A percentile compares a stretch with the other conserved stretches of the same genome.
phyloP scores from a whole-genome alignment of 169 alveolate genomes.

The Cryptosporidium muris region DNA sequence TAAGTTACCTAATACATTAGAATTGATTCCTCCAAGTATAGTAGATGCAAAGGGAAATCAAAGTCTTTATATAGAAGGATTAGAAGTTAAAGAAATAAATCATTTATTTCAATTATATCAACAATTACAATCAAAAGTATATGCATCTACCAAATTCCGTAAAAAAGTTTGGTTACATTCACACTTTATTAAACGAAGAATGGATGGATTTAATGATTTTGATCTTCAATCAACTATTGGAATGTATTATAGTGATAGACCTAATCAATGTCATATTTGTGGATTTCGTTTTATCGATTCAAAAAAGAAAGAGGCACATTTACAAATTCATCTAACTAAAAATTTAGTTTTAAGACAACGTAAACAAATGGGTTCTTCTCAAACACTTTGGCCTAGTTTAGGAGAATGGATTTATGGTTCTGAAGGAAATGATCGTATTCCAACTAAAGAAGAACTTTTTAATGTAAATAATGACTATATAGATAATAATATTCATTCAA shows the following conservation, averaged over 20 bases:
- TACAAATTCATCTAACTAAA: constrained; percentile 53
- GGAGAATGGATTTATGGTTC: constrained; percentile 59
- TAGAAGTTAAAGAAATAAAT: constrained; percentile 44
- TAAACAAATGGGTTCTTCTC: constrained; percentile 31
- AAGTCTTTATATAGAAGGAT: constrained; percentile 46
- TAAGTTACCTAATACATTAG: not conserved
- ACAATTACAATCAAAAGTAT: constrained; percentile 50
- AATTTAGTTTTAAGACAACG: constrained; percentile 63
- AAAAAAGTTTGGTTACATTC: constrained; percentile 57
- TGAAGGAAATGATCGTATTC: not conserved
- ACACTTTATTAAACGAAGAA: constrained; percentile 44
- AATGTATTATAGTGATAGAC: constrained; percentile 55
- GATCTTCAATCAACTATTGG: constrained; percentile 43
- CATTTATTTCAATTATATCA: constrained; percentile 22
- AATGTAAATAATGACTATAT: constrained; percentile 12
- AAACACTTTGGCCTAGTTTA: constrained; percentile 50
- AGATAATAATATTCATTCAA: not conserved
- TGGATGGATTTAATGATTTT: constrained; percentile 47
- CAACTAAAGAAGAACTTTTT: not conserved
- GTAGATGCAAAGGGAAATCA: constrained; percentile 62
- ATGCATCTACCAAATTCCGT: constrained; percentile 41
- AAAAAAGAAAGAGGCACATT: constrained; percentile 64
- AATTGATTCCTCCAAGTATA: constrained; percentile 11
- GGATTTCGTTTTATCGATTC: constrained; percentile 57
- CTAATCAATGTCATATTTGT: constrained; percentile 66